Evolutionary conservation across 2,329 filamentous ascomycete genomes (phyloP).

Genomic region (Magnaporthiopsis incrustans): DNA sequence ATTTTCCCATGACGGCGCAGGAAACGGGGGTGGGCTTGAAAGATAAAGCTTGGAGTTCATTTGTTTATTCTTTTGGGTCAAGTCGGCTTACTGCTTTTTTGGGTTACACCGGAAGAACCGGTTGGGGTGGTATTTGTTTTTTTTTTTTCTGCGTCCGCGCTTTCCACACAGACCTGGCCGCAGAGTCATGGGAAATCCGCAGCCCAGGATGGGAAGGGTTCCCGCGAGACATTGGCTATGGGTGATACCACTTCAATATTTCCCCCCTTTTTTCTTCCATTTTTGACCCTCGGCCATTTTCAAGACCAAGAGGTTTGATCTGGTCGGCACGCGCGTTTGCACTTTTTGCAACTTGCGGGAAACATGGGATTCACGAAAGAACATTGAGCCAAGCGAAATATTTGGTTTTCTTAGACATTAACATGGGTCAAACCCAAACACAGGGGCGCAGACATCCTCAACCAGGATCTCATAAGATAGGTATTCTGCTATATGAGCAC

Average conservation of each 20-base stretch:
- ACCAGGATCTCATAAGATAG: not conserved
- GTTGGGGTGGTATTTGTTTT: not conserved
- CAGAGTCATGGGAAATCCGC: not conserved
- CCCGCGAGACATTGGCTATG: conserved; percentile 1
- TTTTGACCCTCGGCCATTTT: not conserved
- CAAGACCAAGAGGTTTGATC: not conserved
- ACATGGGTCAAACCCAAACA: conserved; percentile 1
- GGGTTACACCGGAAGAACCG: not conserved
- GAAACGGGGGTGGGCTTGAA: not conserved
- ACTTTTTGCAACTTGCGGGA: not conserved
- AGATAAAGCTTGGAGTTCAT: conserved; percentile 1
- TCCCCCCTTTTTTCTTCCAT: not conserved
- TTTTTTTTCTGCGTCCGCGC: not conserved
- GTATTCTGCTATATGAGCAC: not conserved
- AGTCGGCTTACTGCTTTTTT: not conserved
- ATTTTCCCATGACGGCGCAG: conserved; percentile 1
- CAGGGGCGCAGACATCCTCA: not conserved
- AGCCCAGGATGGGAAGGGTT: conserved; percentile 1
- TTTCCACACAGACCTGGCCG: not conserved
- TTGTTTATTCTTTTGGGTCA: not conserved
- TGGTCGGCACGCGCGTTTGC: not conserved
- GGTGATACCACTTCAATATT: conserved; percentile 3
- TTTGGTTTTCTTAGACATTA: not conserved
- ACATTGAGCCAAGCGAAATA: not conserved
- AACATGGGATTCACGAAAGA: not conserved